These are phyloP conservation scores for Sistotremastrum suecicum DNA, from an alignment of 768 basidiomycete species.

Conservation along the genomic window DNA sequence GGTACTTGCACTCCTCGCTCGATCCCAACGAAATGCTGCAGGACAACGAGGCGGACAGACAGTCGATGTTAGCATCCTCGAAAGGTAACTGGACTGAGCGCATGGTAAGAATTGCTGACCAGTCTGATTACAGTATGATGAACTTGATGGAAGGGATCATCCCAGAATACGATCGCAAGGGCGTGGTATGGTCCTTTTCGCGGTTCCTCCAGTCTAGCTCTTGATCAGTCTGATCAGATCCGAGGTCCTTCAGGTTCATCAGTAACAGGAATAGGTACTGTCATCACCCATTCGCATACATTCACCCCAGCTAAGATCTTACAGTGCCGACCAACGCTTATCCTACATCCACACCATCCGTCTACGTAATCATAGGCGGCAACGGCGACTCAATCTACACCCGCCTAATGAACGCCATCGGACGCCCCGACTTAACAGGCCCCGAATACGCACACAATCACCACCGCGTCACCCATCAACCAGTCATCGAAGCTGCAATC, in stretches of 20 bases:
- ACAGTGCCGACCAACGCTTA: constrained; percentile 59
- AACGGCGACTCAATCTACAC: constrained; percentile 60
- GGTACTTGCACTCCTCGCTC: constrained; percentile 48
- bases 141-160: constrained; percentile 69
- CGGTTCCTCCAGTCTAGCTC: not conserved
- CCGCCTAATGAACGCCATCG: constrained; percentile 48
- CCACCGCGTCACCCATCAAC: constrained; percentile 27
- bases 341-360: constrained; percentile 28
- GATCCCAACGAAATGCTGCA: constrained; percentile 19
- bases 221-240: constrained; percentile 22
- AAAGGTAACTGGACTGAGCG: constrained; percentile 29
- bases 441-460: constrained; percentile 31
- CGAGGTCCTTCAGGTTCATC: constrained; percentile 65
- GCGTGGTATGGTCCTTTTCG: constrained; percentile 28
- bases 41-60: constrained; percentile 28
- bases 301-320: no score
- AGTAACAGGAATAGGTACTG: constrained; percentile 40
- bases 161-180: constrained; percentile 61
- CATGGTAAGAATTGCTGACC: not conserved
- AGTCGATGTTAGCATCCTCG: constrained; percentile 66
- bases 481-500: constrained; percentile 48
- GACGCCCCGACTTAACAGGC: constrained; percentile 44
- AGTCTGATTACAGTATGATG: constrained; percentile 36
- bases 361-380: constrained; percentile 57
- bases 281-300: no score